Percentiles rank a stretch among this genome's conserved stretches.
phyloP scores from a whole-genome alignment of 192 early-diverging fungal species.

The Spinellus fusiger region DNA sequence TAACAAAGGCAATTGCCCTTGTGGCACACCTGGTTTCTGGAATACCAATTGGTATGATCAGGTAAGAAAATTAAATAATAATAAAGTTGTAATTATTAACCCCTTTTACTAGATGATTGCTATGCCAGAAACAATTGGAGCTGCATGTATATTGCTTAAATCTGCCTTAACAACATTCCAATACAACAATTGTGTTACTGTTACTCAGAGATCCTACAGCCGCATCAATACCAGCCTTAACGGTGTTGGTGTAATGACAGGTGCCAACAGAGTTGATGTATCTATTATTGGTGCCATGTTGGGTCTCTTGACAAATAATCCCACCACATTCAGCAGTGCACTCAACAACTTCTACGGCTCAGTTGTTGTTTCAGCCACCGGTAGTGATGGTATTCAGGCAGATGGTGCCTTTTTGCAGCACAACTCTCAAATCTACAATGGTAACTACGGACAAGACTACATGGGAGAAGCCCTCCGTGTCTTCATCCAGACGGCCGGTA shows the following conservation, averaged over 20 bases:
- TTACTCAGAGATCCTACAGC: conserved; percentile 1
- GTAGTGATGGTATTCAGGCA: conserved; percentile 15
- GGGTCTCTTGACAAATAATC: conserved; percentile 18
- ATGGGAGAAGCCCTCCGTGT: conserved; percentile 5
- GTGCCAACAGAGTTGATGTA: conserved; percentile 19
- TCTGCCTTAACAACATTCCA: background rate
- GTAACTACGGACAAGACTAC: conserved; percentile 25
- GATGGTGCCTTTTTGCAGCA: conserved; percentile 29
- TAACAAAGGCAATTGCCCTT: too few relatives aligned
- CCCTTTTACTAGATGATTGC: conserved; percentile 4
- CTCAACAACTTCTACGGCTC: conserved; percentile 12
- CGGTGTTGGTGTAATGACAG: conserved; percentile 16
- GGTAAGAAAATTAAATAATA: conserved; percentile 8
- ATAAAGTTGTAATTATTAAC: background rate
- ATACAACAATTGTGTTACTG: conserved; percentile 2
- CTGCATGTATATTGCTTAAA: conserved; percentile 17
- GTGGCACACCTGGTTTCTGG: conserved; percentile 29
- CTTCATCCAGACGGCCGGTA: conserved; percentile 4
- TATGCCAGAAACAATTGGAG: conserved; percentile 3
- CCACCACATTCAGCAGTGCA: conserved; percentile 2
- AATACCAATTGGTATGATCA: conserved; percentile 28
- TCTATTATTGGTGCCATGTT: conserved; percentile 3
- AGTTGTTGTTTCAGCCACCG: background rate
- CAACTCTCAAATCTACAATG: conserved; percentile 12
- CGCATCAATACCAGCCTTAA: conserved; percentile 10